A percentile compares a stretch with the other conserved stretches of the same genome.
phyloP scores from a whole-genome alignment of 106 monocot genomes.

The Narthecium ossifragum region DNA sequence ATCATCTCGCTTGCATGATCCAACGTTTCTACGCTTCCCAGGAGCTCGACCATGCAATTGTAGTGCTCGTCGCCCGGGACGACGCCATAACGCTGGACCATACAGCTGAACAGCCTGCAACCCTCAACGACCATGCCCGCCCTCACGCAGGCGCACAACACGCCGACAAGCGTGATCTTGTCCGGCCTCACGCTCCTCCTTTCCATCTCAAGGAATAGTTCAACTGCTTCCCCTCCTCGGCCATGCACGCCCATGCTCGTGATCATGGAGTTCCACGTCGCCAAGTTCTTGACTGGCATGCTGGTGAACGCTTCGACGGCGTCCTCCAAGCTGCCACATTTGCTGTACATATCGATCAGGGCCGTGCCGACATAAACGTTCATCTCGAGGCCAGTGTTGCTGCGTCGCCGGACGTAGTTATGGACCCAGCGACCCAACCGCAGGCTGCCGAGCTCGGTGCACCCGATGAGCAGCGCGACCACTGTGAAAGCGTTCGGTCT shows the following conservation, averaged over 20 bases:
- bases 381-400: slow-evolving; percentile 10
- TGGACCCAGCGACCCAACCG: slow-evolving; percentile 46
- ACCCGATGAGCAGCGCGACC: slow-evolving; percentile 38
- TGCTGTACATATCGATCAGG: slow-evolving; percentile 80
- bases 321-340: slow-evolving; percentile 57
- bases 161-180: slow-evolving; percentile 50
- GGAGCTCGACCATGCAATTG: slow-evolving; percentile 43
- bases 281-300: slow-evolving; percentile 33
- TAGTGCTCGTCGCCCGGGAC: slow-evolving; percentile 34
- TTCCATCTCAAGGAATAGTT: slow-evolving; percentile 55
- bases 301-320: slow-evolving; percentile 44
- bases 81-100: slow-evolving; percentile 36
- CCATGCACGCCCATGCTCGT: slow-evolving; percentile 67
- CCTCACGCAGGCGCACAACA: slow-evolving; percentile 53
- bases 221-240: slow-evolving; percentile 41
- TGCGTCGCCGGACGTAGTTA: slow-evolving; percentile 29
- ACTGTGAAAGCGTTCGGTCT: slow-evolving; percentile 50
- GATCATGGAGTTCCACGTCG: slow-evolving; percentile 89
- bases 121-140: slow-evolving; percentile 39
- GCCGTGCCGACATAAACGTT: slow-evolving; percentile 50
- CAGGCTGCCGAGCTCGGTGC: slow-evolving; percentile 44
- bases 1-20: not conserved
- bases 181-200: slow-evolving; percentile 31
- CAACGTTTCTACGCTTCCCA: slow-evolving; percentile 15
- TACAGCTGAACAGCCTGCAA: slow-evolving; percentile 23